Conservation (phyloP, 345 rosid species). For the Gossypium herbaceum region DNA sequence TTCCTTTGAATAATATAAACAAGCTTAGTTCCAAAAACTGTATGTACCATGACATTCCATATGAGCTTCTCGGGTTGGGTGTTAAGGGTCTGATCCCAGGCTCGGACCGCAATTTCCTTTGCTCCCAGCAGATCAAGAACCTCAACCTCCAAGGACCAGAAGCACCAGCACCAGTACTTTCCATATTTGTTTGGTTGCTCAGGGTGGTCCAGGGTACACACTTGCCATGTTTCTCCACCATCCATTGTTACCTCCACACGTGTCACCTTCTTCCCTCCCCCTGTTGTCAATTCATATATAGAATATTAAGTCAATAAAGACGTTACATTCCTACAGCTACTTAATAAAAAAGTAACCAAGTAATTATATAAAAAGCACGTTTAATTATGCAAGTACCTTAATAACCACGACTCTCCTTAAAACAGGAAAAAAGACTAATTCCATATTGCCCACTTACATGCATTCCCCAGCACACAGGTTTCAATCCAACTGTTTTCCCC, state of each 20-base stretch:
- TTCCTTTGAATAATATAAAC: neutral
- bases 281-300: constrained; percentile 26
- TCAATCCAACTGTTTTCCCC: too few species aligned
- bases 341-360: neutral
- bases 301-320: neutral
- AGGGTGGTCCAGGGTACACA: constrained; percentile 65
- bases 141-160: constrained; percentile 87
- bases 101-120: constrained; percentile 85
- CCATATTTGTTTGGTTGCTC: constrained; percentile 77
- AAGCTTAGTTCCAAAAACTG: too few species aligned
- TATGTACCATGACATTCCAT: constrained; percentile 86
- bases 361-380: too few species aligned
- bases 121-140: constrained; percentile 71
- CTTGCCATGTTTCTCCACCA: constrained; percentile 89
- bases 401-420: too few species aligned
- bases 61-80: constrained; percentile 95
- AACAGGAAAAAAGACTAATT: too few species aligned
- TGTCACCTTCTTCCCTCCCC: constrained; percentile 92
- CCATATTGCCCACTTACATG: too few species aligned
- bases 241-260: constrained; percentile 92
- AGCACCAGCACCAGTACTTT: constrained; percentile 95
- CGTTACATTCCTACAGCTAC: neutral
- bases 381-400: too few species aligned
- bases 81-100: constrained; percentile 88
- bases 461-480: too few species aligned